Evolutionary conservation across 202 grass and related monocot genomes (phyloP), one percentile per base, ranked within the genome.

Genomic region (Elaeis oleifera): DNA sequence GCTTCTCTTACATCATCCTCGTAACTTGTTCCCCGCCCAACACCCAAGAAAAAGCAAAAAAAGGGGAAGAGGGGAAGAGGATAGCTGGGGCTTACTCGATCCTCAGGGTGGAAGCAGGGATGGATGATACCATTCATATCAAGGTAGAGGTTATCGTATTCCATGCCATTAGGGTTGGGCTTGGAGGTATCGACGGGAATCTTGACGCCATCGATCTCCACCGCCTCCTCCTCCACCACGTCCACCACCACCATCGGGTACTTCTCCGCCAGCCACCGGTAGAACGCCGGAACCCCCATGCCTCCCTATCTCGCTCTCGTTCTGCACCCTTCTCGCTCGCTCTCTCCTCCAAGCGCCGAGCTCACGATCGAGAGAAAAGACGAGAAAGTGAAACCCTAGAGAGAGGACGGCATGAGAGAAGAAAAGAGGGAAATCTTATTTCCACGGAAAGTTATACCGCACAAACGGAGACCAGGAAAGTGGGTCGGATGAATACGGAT

Each of bases 101-200:
- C 94, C 75, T 99, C 88, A 18, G 94, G 94, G 74, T 99, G 94
- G 75, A 99, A 99, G 51, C 94, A 99, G 23, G 94, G 94, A 71
- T 99, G 94, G 16, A 99, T 99, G 50, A 99, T 99, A 24, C 85
- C 85, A 53, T 99, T 97, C 94, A 97, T 97, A 57, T 97, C 94
- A 24, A 97, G 87, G 65, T 97, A 97, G 68, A 97, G 84, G 64
- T 99, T 94, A 74, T 99, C 94, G 61, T 67, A 99, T 60, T 99
- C 88, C 64, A 94, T 80, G 50, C 72, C 50, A 15, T 99, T 99
- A 25, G 94, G 94, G 16, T 99, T 99, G 54, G 82, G 85, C 72
- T 89, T 99, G 18, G 94, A 89, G 49, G 79, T 86, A 74, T 99
- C 82, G 64, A 99, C 74, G 18, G 94, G 94, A 16, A 94, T 74